A percentile compares a stretch with the other conserved stretches of the same genome.
Conservation (phyloP, 495 filamentous ascomycete species). For the Paragyromitra xinjiangensis region DNA sequence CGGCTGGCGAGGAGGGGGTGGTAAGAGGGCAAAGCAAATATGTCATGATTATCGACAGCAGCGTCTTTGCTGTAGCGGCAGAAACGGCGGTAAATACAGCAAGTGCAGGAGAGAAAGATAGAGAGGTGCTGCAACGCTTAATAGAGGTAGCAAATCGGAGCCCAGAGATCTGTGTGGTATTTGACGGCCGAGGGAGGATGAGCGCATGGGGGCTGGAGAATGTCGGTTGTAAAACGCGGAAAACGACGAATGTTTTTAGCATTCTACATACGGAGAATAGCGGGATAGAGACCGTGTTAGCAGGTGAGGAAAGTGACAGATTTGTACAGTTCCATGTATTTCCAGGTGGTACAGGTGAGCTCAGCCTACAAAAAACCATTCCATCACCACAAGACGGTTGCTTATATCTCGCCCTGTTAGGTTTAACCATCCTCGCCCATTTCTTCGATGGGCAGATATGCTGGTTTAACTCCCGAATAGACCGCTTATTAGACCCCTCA, state of each 20-base stretch:
- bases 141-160: conserved; percentile 84
- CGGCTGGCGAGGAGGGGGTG: not conserved
- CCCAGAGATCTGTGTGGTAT: conserved; percentile 86
- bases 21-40: conserved; percentile 64
- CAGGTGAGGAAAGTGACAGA: conserved; percentile 59
- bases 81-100: conserved; percentile 75
- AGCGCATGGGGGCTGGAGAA: conserved; percentile 95
- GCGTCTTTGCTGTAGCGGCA: conserved; percentile 78
- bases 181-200: conserved; percentile 87
- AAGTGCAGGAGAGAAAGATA: conserved; percentile 66
- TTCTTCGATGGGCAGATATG: conserved; percentile 85
- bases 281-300: conserved; percentile 31
- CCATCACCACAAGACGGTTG: conserved; percentile 9
- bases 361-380: conserved; percentile 40
- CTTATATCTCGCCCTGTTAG: conserved; percentile 27
- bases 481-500: conserved; percentile 81
- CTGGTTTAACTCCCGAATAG: conserved; percentile 80
- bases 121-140: conserved; percentile 80
- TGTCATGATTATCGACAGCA: conserved; percentile 85
- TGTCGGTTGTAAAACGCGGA: conserved; percentile 76
- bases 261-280: conserved; percentile 77
- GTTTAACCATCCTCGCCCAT: conserved; percentile 81
- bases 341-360: conserved; percentile 63
- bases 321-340: conserved; percentile 80
- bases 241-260: conserved; percentile 80